Conservation (phyloP, 441 rosid genomes). For the Pelargonium cotyledonis region DNA sequence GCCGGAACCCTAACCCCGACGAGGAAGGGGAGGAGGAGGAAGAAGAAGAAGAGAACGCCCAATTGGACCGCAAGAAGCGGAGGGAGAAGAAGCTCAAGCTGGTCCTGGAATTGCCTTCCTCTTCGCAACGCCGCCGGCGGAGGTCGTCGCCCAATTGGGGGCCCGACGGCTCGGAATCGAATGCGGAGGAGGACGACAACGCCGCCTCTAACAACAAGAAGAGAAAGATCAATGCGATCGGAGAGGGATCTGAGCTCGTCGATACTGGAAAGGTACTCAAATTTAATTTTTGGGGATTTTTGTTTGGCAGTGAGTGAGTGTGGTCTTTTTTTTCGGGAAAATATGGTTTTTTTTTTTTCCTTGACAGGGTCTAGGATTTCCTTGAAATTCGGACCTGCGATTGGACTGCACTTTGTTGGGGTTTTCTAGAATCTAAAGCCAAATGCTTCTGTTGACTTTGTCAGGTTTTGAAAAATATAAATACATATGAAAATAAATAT, state of each 20-base stretch:
- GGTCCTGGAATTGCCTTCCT: slow-evolving; percentile 34
- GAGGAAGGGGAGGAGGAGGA: slow-evolving; percentile 6
- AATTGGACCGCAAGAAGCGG: slow-evolving; percentile 34
- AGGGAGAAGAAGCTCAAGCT: slow-evolving; percentile 23
- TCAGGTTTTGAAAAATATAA: slow-evolving; percentile 4
- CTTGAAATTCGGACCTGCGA: slow-evolving; percentile 45
- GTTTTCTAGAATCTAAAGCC: slow-evolving; percentile 19
- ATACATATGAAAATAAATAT: background rate
- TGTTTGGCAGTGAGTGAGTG: background rate
- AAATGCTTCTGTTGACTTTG: slow-evolving; percentile 28
- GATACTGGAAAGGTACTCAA: slow-evolving; percentile 31
- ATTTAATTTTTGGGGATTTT: background rate
- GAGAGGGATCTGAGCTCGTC: slow-evolving; percentile 37
- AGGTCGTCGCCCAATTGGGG: no score
- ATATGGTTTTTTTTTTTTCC: slow-evolving; percentile 13
- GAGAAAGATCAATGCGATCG: slow-evolving; percentile 45
- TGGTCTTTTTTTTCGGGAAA: slow-evolving; percentile 1
- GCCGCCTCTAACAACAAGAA: slow-evolving; percentile 28
- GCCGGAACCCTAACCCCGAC: slow-evolving; percentile 36
- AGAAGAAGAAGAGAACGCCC: slow-evolving; percentile 13
- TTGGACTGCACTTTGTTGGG: slow-evolving; percentile 1
- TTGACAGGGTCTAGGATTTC: slow-evolving; percentile 26
- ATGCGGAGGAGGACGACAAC: slow-evolving; percentile 29
- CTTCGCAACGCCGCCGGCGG: slow-evolving; percentile 19
- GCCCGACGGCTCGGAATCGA: background rate